Base-by-base conservation (phyloP, 805 yeast genomes). In the Jamesozyma gamospora region DNA sequence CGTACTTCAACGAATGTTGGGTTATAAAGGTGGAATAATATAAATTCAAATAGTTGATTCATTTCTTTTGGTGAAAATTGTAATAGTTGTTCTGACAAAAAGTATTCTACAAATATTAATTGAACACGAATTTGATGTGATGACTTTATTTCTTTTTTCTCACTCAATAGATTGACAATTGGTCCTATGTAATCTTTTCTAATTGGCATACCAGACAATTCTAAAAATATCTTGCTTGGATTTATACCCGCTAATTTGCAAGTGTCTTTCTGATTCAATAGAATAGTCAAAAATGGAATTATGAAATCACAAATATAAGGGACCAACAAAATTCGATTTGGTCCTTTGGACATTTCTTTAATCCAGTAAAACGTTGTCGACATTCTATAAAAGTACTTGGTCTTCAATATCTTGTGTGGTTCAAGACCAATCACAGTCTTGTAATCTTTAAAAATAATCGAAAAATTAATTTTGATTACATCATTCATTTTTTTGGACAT, bases 1-100 rank as follows among this genome's bases (percentile, higher is more conserved):
- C 97, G 66, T 4, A 90, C 83, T 42, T 84, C 90, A 15, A 81
- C 71, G 44, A 79, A 82, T 28, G 66, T 65, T 51, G 77, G 82
- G 45, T 71, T 74, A 40, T 85, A 60, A 47, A 81, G 63, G 3
- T 65, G 57, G 27, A 69, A 65, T 14, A 51, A 48, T 3, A 81
- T 73, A 37, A 74, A 66, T 1, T 65, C 62, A 18, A 84, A 65
- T 11, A 90, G 63, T 25, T 56, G 47, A 11, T 51, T 45, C 40
- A 81, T 65, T 47, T 81, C 79, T 0, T 55, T 59, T 1, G 53
- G 43, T 2, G 67, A 55, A 40, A 90, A 58, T 26, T 69, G 63
- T 48, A 84, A 66, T 42, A 82, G 63, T 45, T 86, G 81, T 28
- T 78, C 73, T 50, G 82, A 77, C 54, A 75, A 85, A 46, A 85